These are phyloP conservation scores for Gossypioides kirkii DNA, from an alignment of 345 rosid genomes.

Conservation along the genomic window DNA sequence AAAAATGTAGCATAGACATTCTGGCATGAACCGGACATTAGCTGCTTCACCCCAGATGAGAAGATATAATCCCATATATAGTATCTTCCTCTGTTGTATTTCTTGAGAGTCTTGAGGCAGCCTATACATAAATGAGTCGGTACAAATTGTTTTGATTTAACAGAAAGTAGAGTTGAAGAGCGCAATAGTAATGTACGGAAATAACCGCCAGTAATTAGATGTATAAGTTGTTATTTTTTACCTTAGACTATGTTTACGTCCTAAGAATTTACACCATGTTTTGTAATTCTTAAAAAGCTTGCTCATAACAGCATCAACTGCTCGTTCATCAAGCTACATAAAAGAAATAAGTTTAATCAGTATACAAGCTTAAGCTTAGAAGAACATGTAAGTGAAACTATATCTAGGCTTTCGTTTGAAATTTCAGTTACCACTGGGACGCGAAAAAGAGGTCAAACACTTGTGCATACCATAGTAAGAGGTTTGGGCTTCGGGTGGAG, in stretches of 20 bases:
- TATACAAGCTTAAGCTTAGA: neutral
- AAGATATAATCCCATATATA: constrained; percentile 91
- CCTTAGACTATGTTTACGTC: constrained; percentile 94
- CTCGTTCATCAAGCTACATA: constrained; percentile 93
- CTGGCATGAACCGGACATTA: constrained; percentile 91
- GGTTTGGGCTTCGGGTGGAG: constrained; percentile 90
- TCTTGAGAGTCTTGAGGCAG: constrained; percentile 90
- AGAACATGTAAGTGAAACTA: neutral
- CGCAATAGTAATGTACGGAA: neutral
- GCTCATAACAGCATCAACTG: constrained; percentile 80
- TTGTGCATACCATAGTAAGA: constrained; percentile 60
- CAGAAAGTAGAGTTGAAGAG: constrained; percentile 3
- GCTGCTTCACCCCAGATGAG: constrained; percentile 99
- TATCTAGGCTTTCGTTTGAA: neutral
- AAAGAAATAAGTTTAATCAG: constrained; percentile 8
- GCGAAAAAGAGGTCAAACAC: neutral
- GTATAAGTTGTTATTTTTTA: constrained; percentile 26
- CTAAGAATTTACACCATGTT: constrained; percentile 91
- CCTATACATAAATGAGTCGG: constrained; percentile 33
- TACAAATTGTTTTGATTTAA: neutral
- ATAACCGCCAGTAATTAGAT: neutral
- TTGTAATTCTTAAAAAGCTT: constrained; percentile 89
- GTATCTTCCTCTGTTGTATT: constrained; percentile 84
- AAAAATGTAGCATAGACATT: constrained; percentile 90
- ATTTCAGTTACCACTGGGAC: neutral